These are phyloP conservation scores for Zymoseptoria ardabiliae DNA, from an alignment of 2,329 filamentous ascomycete genomes.

Conservation along the genomic window DNA sequence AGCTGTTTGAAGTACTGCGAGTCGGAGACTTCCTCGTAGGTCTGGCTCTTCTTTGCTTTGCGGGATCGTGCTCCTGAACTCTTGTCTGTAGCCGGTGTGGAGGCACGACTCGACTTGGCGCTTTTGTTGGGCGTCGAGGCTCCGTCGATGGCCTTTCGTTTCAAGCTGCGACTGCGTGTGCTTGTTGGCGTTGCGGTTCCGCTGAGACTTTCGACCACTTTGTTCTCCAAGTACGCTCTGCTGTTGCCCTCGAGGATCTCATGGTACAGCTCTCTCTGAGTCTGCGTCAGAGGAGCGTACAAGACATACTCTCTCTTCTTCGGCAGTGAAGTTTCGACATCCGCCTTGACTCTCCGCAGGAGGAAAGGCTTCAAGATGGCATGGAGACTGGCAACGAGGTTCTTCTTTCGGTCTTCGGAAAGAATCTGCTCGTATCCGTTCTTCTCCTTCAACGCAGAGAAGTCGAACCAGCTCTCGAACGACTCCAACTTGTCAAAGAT, in stretches of 20 bases:
- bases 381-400: conserved; percentile 80
- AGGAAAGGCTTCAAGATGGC: conserved; percentile 87
- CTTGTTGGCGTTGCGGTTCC: conserved; percentile 44
- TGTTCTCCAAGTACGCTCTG: conserved; percentile 60
- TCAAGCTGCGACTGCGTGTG: conserved; percentile 42
- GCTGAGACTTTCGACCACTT: conserved; percentile 60
- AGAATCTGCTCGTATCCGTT: conserved; percentile 70
- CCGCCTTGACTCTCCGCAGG: conserved; percentile 79
- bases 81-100: conserved; percentile 58
- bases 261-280: conserved; percentile 86
- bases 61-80: conserved; percentile 45
- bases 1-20: conserved; percentile 76
- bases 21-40: conserved; percentile 66
- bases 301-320: conserved; percentile 96
- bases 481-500: conserved; percentile 91
- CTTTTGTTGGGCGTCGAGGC: conserved; percentile 57
- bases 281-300: conserved; percentile 82
- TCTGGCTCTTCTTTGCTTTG: conserved; percentile 49
- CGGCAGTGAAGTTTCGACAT: conserved; percentile 84
- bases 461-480: conserved; percentile 96
- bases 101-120: conserved; percentile 63
- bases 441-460: conserved; percentile 82
- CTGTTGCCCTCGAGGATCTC: conserved; percentile 56
- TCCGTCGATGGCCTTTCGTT: conserved; percentile 47
- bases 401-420: conserved; percentile 68